Conservation (phyloP, 192 early-diverging fungal species). For the Chytriomyces sp. region DNA sequence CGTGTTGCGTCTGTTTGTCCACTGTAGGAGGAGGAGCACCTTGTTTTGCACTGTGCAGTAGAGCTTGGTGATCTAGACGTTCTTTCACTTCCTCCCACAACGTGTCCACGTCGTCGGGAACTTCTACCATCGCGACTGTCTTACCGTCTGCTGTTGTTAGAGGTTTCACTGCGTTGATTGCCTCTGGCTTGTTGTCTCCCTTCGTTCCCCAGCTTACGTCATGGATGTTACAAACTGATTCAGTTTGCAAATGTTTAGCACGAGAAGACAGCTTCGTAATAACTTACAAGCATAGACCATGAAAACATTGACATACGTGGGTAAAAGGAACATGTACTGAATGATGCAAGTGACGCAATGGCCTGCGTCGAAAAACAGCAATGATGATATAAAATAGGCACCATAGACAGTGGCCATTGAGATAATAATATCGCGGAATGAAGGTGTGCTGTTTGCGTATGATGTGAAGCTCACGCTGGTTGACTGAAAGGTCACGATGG, state of each 20-base stretch:
- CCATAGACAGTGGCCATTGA: conserved; percentile 29
- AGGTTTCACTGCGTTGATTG: conserved; percentile 77
- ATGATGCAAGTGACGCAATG: conserved; percentile 44
- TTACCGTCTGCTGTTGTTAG: conserved; percentile 68
- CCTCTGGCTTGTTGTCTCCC: conserved; percentile 71
- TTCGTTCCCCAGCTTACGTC: conserved; percentile 98
- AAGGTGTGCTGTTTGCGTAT: not conserved
- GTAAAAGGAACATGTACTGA: conserved; percentile 63
- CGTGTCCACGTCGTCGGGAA: conserved; percentile 79
- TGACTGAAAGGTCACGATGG: conserved; percentile 1
- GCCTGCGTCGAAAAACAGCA: conserved; percentile 33
- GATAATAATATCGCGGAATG: conserved; percentile 23
- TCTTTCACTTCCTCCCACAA: conserved; percentile 76
- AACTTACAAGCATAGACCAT: conserved; percentile 76
- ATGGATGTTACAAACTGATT: conserved; percentile 75
- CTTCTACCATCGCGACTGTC: conserved; percentile 70
- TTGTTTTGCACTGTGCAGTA: conserved; percentile 28
- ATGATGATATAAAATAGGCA: conserved; percentile 6
- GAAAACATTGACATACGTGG: conserved; percentile 86
- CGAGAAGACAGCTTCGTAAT: not conserved
- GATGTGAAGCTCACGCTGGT: not conserved
- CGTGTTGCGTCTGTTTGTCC: conserved; percentile 39
- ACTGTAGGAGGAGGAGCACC: conserved; percentile 40
- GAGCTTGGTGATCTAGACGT: conserved; percentile 55
- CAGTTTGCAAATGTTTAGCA: not conserved